phyloP scores from a whole-genome alignment of 345 rosid genomes.

The Limnanthes douglasii region DNA sequence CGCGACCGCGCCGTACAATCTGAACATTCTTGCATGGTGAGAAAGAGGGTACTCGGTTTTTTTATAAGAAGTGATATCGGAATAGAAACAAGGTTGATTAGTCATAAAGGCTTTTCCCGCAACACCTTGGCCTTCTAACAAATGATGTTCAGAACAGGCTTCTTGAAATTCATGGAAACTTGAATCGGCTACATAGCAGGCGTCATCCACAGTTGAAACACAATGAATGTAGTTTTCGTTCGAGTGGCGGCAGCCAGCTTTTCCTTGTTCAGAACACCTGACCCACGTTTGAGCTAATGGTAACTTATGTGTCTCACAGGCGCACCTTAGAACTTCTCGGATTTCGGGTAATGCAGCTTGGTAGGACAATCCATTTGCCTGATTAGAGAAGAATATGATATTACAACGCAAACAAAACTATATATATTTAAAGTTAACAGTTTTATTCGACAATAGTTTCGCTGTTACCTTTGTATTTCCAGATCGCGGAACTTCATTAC shows the following conservation, averaged over 20 bases:
- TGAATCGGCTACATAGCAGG: constrained; percentile 54
- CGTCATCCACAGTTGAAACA: constrained; percentile 69
- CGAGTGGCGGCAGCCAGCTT: constrained; percentile 70
- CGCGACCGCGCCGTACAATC: constrained; percentile 69
- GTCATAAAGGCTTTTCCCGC: constrained; percentile 81
- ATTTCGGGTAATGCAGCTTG: constrained; percentile 75
- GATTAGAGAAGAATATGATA: constrained; percentile 8
- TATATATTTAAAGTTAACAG: neutral
- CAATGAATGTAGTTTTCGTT: constrained; percentile 54
- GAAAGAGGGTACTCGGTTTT: constrained; percentile 84
- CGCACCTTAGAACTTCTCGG: constrained; percentile 47
- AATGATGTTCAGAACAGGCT: constrained; percentile 93
- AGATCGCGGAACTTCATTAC: constrained; percentile 28
- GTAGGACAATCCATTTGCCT: constrained; percentile 39
- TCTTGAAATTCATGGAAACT: constrained; percentile 45
- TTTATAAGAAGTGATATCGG: constrained; percentile 40
- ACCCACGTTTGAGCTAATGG: constrained; percentile 92
- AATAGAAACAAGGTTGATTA: constrained; percentile 73
- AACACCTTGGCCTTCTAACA: constrained; percentile 84
- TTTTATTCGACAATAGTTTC: constrained; percentile 3
- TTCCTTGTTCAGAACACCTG: constrained; percentile 58
- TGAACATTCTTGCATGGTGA: constrained; percentile 85
- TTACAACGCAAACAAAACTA: constrained; percentile 2
- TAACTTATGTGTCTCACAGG: constrained; percentile 59
- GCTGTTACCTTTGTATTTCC: constrained; percentile 35